Base-by-base conservation (phyloP, 2,329 filamentous ascomycete genomes). In the Cladorrhinum sp. region DNA sequence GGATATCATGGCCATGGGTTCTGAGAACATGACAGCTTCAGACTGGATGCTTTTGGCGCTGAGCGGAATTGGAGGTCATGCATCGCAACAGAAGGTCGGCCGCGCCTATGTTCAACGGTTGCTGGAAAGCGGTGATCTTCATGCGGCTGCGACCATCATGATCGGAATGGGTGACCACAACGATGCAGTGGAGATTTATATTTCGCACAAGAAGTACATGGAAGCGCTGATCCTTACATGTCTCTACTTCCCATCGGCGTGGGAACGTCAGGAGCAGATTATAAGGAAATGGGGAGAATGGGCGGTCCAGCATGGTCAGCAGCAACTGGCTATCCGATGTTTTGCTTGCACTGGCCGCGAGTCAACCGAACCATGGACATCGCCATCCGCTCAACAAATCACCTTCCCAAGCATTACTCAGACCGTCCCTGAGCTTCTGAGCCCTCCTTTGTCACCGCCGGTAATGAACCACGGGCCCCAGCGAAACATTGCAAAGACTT, bases 11-110 rank as follows among this genome's bases (percentile, higher is more conserved):
- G 83, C 87, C 10, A 86, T 90, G 2, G 90, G 86, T 49, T 89
- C 92, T 0, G 87, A 94, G 66, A 89, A 91, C n/a, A 93, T 95
- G 83, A 94, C 92, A 9, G 92, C 90, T 2, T 91, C 91, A 0
- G 95, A 98, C 74, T 99, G 95, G 95, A 97, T 99, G 92, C 78
- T 98, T 61, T 79, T 99, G 36, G 94, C 95, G 10, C 77, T 99
- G 56, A 96, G 91, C 71, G 90, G 91, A 46, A 96, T 98, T 75
- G 92, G 90, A 56, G 84, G 86, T 2, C 80, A 86, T 63, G 81
- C 86, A 39, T 92, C 92, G 1, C 91, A 96, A 69, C 93, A 96
- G 72, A 96, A 96, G 73, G 86, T 98, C 16, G 92, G 91, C 1
- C 89, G 94, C 61, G 88, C 92, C 2, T 96, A 96, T 68, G 91